phyloP scores from a whole-genome alignment of 306 rosid species.

The Myrica gale region DNA sequence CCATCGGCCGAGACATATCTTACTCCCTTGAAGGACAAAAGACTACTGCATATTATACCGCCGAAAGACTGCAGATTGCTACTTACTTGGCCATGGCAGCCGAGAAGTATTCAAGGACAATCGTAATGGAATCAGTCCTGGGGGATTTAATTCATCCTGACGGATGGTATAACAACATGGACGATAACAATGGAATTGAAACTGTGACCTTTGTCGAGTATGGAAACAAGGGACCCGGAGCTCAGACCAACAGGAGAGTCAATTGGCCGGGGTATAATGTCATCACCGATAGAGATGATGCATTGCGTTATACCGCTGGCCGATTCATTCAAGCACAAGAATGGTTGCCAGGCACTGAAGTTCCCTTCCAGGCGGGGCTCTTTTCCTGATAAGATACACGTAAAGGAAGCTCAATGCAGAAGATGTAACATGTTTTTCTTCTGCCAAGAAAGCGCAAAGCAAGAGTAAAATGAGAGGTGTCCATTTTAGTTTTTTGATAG shows the following conservation, averaged over 20 bases:
- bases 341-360: slow-evolving; percentile 16
- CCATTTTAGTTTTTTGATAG: background rate
- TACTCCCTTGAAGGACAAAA: background rate
- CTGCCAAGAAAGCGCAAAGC: background rate
- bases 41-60: too few species aligned
- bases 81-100: background rate
- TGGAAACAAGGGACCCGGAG: slow-evolving; percentile 33
- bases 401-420: background rate
- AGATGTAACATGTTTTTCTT: background rate
- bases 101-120: slow-evolving; percentile 24
- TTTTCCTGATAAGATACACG: background rate
- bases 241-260: slow-evolving; percentile 15
- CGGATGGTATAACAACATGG: slow-evolving; percentile 31
- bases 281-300: background rate
- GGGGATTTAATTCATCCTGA: slow-evolving; percentile 9
- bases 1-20: background rate
- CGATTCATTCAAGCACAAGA: slow-evolving; percentile 28
- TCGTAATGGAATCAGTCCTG: slow-evolving; percentile 34
- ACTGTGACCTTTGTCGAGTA: slow-evolving; percentile 18
- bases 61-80: too few species aligned
- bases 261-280: slow-evolving; percentile 8
- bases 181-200: slow-evolving; percentile 29
- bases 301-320: slow-evolving; percentile 14
- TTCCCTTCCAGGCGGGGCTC: slow-evolving; percentile 15
- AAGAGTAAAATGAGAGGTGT: too few species aligned